Evolutionary conservation across 2,329 filamentous ascomycete genomes (phyloP).

Genomic region (Scedosporium apiospermum): DNA sequence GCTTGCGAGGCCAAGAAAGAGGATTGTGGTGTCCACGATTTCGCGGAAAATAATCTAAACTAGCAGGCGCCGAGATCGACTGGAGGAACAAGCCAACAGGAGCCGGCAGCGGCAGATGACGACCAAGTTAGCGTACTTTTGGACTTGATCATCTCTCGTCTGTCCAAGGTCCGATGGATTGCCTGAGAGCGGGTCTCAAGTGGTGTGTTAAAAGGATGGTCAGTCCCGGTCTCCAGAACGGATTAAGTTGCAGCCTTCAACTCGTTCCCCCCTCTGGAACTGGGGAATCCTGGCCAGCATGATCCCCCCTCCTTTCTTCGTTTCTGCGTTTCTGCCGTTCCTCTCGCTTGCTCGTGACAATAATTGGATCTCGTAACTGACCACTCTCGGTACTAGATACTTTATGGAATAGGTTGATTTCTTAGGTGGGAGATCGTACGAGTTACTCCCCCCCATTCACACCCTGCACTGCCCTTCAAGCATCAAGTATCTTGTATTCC

Average conservation of each 20-base stretch:
- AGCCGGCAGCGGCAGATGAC: no score
- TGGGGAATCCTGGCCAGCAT: background rate
- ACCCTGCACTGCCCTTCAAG: background rate
- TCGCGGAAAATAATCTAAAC: no score
- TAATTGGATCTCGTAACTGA: no score
- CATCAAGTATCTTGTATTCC: background rate
- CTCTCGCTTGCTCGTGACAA: background rate
- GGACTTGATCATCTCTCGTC: background rate
- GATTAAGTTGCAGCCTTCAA: background rate
- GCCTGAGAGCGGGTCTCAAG: background rate
- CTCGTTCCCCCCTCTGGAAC: background rate
- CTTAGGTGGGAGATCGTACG: no score
- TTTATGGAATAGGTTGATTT: no score
- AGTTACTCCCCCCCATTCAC: no score
- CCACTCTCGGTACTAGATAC: no score
- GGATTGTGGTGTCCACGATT: no score
- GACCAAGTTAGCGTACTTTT: no score
- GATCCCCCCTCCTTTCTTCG: no score
- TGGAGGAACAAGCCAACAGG: background rate
- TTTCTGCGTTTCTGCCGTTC: background rate
- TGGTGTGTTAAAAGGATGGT: background rate
- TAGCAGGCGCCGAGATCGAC: background rate
- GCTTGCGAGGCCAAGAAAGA: no score
- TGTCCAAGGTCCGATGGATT: background rate
- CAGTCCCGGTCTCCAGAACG: background rate